A percentile compares a stretch with the other conserved stretches of the same genome.
Conservation (phyloP, 306 rosid species). For the Hippophae rhamnoides region DNA sequence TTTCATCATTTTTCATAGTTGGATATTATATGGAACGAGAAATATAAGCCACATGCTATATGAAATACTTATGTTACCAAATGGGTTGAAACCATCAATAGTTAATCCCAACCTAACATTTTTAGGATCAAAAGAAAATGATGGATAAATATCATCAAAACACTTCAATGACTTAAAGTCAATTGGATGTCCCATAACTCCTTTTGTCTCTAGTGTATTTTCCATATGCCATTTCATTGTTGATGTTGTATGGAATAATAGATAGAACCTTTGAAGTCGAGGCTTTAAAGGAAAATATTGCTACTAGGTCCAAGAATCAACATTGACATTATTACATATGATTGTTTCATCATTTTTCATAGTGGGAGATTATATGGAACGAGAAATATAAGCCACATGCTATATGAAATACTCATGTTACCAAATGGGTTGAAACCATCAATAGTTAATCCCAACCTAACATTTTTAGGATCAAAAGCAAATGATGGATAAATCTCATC, state of each 20-base stretch:
- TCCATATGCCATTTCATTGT: not conserved
- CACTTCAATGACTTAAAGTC: not conserved
- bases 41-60: not conserved
- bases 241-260: not conserved
- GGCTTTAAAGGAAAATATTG: no score
- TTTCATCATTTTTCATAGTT: not conserved
- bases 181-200: not conserved
- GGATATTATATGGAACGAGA: constrained; percentile 3
- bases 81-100: constrained; percentile 1
- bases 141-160: not conserved
- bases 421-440: constrained; percentile 2
- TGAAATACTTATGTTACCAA: not conserved
- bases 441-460: not conserved
- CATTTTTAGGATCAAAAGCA: not conserved
- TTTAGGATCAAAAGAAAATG: not conserved
- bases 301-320: no score
- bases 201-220: not conserved
- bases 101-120: constrained; percentile 3
- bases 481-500: not conserved
- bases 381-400: not conserved
- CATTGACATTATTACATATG: not conserved
- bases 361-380: constrained; percentile 3
- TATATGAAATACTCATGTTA: not conserved
- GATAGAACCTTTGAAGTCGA: no score
- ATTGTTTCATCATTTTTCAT: not conserved